phyloP scores from a whole-genome alignment of 2,329 filamentous ascomycete genomes.

The Pestalotiopsis sp. region DNA sequence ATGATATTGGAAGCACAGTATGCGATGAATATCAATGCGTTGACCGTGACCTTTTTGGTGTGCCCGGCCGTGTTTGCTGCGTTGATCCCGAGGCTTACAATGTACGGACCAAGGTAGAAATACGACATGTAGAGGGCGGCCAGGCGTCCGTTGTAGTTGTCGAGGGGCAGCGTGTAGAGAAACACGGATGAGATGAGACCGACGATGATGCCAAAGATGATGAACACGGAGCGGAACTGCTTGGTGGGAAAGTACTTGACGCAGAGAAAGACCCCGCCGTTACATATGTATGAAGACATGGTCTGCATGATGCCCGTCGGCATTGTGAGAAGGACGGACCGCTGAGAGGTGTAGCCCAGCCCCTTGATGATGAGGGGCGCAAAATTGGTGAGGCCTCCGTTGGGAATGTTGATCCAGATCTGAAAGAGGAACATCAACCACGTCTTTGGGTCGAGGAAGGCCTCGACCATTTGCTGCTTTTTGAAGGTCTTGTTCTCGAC shows the following conservation, averaged over 20 bases:
- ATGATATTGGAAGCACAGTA: conserved; percentile 63
- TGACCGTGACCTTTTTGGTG: conserved; percentile 67
- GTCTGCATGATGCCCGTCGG: conserved; percentile 34
- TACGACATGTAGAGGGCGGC: conserved; percentile 35
- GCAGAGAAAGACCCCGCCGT: conserved; percentile 35
- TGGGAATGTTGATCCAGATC: conserved; percentile 53
- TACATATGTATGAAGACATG: conserved; percentile 36
- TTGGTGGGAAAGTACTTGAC: conserved; percentile 16
- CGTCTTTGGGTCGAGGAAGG: conserved; percentile 58
- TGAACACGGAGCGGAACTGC: conserved; percentile 19
- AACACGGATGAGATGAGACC: conserved; percentile 28
- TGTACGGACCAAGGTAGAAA: conserved; percentile 30
- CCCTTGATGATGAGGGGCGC: conserved; percentile 61
- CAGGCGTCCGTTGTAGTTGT: conserved; percentile 28
- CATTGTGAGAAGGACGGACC: conserved; percentile 37
- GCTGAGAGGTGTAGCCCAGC: conserved; percentile 49
- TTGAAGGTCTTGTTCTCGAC: conserved; percentile 59
- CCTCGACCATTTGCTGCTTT: conserved; percentile 55
- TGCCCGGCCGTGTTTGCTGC: conserved; percentile 56
- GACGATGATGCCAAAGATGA: conserved; percentile 21
- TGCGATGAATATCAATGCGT: conserved; percentile 60
- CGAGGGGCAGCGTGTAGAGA: conserved; percentile 28
- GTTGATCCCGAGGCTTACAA: conserved; percentile 26
- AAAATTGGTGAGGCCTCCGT: conserved; percentile 59
- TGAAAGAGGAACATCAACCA: conserved; percentile 60